These are phyloP conservation scores for Xylariaceae sp. DNA, from an alignment of 2,329 filamentous ascomycete genomes.

Conservation along the genomic window DNA sequence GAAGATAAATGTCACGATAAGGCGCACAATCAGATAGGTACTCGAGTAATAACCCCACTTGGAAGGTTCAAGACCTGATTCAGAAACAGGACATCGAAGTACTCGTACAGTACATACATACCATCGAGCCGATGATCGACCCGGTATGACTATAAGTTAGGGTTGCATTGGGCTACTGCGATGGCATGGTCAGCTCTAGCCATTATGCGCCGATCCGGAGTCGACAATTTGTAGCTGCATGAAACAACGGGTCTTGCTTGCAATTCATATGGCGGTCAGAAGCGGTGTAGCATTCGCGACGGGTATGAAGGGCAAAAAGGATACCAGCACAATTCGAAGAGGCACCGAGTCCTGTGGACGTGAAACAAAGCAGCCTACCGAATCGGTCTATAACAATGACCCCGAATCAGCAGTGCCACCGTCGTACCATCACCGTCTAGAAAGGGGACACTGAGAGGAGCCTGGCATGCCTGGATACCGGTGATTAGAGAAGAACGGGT, in stretches of 20 bases:
- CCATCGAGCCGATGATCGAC: slow-evolving; percentile 6
- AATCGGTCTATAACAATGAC: slow-evolving; percentile 7
- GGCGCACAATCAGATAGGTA: slow-evolving; percentile 3
- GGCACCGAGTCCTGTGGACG: background rate
- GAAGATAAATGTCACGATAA: slow-evolving; percentile 10
- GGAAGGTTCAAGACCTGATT: slow-evolving; percentile 1
- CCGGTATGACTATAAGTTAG: slow-evolving; percentile 17
- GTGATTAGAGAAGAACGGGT: slow-evolving; percentile 8
- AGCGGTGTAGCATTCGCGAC: too few species aligned
- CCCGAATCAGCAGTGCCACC: slow-evolving; percentile 11
- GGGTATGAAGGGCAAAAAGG: background rate
- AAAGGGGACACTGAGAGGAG: background rate
- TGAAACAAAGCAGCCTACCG: slow-evolving; percentile 16
- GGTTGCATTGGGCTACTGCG: slow-evolving; percentile 30
- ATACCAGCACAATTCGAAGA: background rate
- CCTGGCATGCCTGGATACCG: slow-evolving; percentile 14
- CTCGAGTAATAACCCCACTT: slow-evolving; percentile 6
- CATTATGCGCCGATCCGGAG: slow-evolving; percentile 26
- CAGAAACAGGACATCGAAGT: background rate
- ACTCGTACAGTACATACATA: background rate
- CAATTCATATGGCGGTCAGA: slow-evolving; percentile 27
- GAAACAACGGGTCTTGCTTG: slow-evolving; percentile 23
- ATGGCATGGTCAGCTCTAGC: slow-evolving; percentile 27
- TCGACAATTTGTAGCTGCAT: slow-evolving; percentile 21
- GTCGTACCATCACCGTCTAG: slow-evolving; percentile 2